A percentile compares a stretch with the other conserved stretches of the same genome.
phyloP scores from a whole-genome alignment of 2,329 filamentous ascomycete genomes.

The Sclerotinia subarctica region DNA sequence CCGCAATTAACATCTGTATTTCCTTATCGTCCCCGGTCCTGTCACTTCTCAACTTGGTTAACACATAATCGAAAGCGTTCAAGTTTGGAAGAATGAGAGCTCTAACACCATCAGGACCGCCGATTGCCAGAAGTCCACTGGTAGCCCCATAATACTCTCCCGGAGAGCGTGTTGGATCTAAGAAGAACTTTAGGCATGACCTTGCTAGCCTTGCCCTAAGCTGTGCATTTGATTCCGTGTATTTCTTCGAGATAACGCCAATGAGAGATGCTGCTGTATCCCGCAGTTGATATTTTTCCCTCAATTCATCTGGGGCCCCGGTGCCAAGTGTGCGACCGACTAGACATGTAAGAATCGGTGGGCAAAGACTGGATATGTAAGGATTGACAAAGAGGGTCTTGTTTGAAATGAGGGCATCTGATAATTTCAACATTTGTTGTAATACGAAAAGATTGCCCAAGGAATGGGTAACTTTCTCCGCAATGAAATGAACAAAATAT shows the following conservation, averaged over 20 bases:
- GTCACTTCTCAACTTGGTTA: constrained; percentile 54
- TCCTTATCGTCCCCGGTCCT: constrained; percentile 52
- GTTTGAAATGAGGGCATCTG: constrained; percentile 80
- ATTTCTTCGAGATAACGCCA: constrained; percentile 74
- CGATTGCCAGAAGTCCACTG: constrained; percentile 72
- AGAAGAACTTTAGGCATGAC: constrained; percentile 88
- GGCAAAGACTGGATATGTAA: constrained; percentile 65
- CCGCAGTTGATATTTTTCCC: constrained; percentile 73
- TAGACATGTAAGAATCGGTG: constrained; percentile 86
- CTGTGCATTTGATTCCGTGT: constrained; percentile 74
- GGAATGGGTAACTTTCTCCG: constrained; percentile 92
- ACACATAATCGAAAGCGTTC: constrained; percentile 58
- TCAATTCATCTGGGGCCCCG: constrained; percentile 50
- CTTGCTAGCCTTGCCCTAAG: constrained; percentile 85
- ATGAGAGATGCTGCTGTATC: constrained; percentile 82
- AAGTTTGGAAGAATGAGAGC: constrained; percentile 65
- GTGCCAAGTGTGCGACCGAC: constrained; percentile 68
- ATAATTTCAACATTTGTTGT: constrained; percentile 87
- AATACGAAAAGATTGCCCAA: constrained; percentile 87
- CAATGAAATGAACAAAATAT: constrained; percentile 94
- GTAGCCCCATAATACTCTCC: constrained; percentile 88
- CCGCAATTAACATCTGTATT: constrained; percentile 57
- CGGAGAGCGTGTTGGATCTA: constrained; percentile 79
- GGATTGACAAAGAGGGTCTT: constrained; percentile 69
- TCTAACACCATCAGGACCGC: constrained; percentile 63